Base-by-base conservation (phyloP, 2,329 filamentous ascomycete species). In the Penicillium sp. region DNA sequence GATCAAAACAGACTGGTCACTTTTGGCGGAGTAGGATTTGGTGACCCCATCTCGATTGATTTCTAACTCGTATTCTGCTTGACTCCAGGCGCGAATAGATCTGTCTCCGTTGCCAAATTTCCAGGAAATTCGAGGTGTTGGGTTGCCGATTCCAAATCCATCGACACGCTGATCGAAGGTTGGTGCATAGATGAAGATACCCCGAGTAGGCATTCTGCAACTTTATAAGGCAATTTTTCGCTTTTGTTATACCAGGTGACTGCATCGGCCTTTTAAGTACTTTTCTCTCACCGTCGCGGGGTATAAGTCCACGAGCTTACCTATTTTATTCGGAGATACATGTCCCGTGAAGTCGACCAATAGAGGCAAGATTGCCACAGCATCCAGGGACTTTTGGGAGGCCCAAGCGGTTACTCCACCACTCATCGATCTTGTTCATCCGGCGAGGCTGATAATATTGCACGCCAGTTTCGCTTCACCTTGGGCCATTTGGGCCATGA, bases 1-100 rank as follows among this genome's bases (percentile, higher is more conserved):
- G 2, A 69, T 65, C 3, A 70, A 61, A 7, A 64, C 56, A 1
- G 69, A 71, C 14, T 39, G 27, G 19, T 48, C 31, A 53, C 50
- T 22, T 21, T 27, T 41, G 19, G 37, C 37, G 4, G 37, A 21
- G 22, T 57, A 39, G 3, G 19, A 37, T 31, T 53, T 39, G 22
- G 29, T 19, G n/a, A 6, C 5, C 1, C 29, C 46, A 24, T 37
- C 21, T 16, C 46, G 31, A 13, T 22, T 31, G 22, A 48, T 35
- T 35, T 48, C 29, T 22, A 48, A 22, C 9, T 35, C 46, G 21
- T 48, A 48, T 21, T 11, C 8, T 13, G 21, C 19, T 24, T 48
- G 46, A 22, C 22, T 16, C 50, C 50, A 57, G 9, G 37, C 26
- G 9, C 22, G 21, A 24, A 45, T 19, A 5, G 35, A 45, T 19